Percentiles rank a stretch among this genome's conserved stretches.
Evolutionary conservation across 805 yeast genomes (phyloP).

Genomic region (Babjeviella inositovora): DNA sequence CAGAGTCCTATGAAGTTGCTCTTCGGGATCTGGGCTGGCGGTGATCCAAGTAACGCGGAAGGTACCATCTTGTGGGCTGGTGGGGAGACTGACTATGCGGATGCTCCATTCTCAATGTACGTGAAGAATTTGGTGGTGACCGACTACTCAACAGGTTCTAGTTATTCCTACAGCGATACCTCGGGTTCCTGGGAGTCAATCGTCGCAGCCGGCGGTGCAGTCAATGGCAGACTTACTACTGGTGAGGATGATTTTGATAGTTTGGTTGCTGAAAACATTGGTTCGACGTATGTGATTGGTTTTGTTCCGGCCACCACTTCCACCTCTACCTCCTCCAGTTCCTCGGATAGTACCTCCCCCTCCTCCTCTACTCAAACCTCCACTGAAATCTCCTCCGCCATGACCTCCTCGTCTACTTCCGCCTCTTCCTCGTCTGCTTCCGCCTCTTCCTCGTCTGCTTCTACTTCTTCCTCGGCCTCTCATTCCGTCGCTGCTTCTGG

Average conservation of each 20-base stretch:
- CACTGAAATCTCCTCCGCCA: no score
- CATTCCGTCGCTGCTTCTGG: no score
- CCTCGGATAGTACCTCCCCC: no score
- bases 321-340: no score
- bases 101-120: constrained; percentile 56
- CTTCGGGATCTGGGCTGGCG: constrained; percentile 74
- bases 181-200: constrained; percentile 49
- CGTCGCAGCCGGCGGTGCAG: constrained; percentile 34
- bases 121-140: constrained; percentile 44
- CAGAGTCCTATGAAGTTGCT: constrained; percentile 75
- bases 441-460: no score
- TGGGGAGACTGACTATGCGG: constrained; percentile 46
- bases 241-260: constrained; percentile 25
- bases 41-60: constrained; percentile 43
- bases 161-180: constrained; percentile 36
- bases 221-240: constrained; percentile 38
- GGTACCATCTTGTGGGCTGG: constrained; percentile 82
- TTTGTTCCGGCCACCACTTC: no score
- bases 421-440: no score
- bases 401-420: no score
- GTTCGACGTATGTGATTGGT: no score
- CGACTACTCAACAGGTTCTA: constrained; percentile 52
- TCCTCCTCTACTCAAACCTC: no score
- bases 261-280: constrained; percentile 16
- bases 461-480: no score